phyloP scores from a whole-genome alignment of 352 stramenopile genomes.

The Thalassiosira mediterranea region DNA sequence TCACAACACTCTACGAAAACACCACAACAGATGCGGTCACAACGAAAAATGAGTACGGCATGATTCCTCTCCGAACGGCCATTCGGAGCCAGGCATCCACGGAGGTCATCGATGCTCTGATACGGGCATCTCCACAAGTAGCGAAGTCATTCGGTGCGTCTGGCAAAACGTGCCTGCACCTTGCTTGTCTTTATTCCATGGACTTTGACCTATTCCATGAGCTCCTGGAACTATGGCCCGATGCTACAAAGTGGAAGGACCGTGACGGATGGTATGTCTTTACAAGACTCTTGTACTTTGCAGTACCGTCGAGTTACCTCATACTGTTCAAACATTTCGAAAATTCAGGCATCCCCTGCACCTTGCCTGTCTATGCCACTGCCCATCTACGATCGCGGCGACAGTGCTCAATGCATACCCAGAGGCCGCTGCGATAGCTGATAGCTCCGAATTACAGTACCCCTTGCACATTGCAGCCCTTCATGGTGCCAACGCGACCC shows the following conservation, averaged over 20 bases:
- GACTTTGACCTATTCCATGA: constrained; percentile 48
- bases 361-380: constrained; percentile 38
- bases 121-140: constrained; percentile 29
- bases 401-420: constrained; percentile 48
- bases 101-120: constrained; percentile 52
- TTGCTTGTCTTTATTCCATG: constrained; percentile 49
- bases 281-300: too few relatives aligned
- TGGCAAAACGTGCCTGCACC: constrained; percentile 55
- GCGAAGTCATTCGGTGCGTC: constrained; percentile 48
- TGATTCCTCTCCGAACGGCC: constrained; percentile 47
- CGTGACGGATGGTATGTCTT: constrained; percentile 52
- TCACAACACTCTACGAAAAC: too few relatives aligned
- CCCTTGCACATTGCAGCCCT: constrained; percentile 51
- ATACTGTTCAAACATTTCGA: too few relatives aligned
- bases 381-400: constrained; percentile 25
- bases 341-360: constrained; percentile 57
- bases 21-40: constrained; percentile 38
- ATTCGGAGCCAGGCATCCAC: constrained; percentile 44
- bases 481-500: constrained; percentile 32
- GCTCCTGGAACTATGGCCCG: constrained; percentile 42
- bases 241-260: constrained; percentile 52
- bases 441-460: constrained; percentile 41
- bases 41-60: constrained; percentile 41
- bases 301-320: too few relatives aligned
- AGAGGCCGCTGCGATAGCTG: constrained; percentile 41